Conservation (phyloP, 139 green algal genomes). For the Auxenochlorella pyrenoidosa region DNA sequence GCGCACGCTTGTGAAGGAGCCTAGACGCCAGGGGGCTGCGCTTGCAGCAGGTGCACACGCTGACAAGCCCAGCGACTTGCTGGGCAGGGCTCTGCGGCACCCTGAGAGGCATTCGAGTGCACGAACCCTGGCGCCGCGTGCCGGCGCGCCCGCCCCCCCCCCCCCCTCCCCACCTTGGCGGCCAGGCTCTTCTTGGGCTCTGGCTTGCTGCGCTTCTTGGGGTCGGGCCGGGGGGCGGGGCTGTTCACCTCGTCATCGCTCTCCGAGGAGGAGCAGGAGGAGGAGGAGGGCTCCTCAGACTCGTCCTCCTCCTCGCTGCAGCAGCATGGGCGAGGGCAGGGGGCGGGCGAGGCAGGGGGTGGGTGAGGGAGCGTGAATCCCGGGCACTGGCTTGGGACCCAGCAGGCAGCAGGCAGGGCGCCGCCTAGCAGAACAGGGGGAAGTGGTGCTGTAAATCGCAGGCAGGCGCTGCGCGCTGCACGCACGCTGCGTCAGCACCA, state of each 20-base stretch:
- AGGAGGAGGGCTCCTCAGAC: not conserved
- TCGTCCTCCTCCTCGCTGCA: slow-evolving; percentile 24
- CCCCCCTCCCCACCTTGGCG: slow-evolving; percentile 32
- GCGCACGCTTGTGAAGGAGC: no score
- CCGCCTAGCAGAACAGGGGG: no score
- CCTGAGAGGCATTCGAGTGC: no score
- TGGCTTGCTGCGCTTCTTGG: slow-evolving; percentile 37
- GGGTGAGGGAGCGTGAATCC: not conserved
- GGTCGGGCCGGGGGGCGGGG: slow-evolving; percentile 4
- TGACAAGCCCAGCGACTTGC: no score
- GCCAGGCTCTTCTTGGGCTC: slow-evolving; percentile 32
- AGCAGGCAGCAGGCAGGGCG: not conserved
- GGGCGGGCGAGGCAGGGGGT: no score
- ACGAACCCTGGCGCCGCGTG: no score
- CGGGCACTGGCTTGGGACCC: not conserved
- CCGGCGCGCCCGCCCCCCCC: not conserved
- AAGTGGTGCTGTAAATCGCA: no score
- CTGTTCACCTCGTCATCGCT: slow-evolving; percentile 21
- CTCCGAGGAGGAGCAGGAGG: no score
- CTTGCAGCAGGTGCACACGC: no score
- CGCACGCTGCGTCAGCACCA: not conserved
- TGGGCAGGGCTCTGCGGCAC: no score
- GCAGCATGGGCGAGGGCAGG: not conserved
- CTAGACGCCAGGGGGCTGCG: no score
- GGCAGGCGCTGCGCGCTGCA: not conserved